Conservation (phyloP, 768 basidiomycete species). For the Suillus subaureus region DNA sequence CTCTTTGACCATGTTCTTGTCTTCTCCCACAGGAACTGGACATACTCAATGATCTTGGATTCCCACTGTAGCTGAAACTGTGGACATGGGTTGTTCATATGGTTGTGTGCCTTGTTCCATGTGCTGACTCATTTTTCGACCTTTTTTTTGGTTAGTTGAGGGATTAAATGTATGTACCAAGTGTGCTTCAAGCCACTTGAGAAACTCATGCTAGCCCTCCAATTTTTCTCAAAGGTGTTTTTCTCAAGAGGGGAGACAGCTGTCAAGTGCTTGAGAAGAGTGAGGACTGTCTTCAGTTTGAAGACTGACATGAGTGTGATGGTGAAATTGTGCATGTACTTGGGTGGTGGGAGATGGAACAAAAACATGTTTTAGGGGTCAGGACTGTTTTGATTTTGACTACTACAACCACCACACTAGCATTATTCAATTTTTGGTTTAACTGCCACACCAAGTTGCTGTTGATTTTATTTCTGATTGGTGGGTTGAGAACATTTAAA, state of each 20-base stretch:
- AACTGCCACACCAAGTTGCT: neutral
- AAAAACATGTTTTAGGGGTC: neutral
- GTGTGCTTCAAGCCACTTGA: slow-evolving; percentile 7
- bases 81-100: slow-evolving; percentile 4
- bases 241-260: slow-evolving; percentile 1
- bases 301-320: slow-evolving; percentile 15
- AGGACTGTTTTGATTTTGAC: neutral
- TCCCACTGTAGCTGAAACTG: slow-evolving; percentile 25
- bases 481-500: slow-evolving; percentile 2
- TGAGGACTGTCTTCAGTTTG: slow-evolving; percentile 9
- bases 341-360: neutral
- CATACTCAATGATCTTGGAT: slow-evolving; percentile 23
- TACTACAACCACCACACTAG: neutral
- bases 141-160: neutral
- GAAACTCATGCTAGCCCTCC: slow-evolving; percentile 1
- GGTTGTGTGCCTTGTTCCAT: neutral
- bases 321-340: neutral
- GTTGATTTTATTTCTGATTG: neutral
- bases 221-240: slow-evolving; percentile 4
- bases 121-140: slow-evolving; percentile 3
- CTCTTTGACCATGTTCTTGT: slow-evolving; percentile 11
- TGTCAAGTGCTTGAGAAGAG: slow-evolving; percentile 1
- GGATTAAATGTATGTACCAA: neutral
- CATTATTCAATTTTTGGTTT: neutral
- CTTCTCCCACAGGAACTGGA: slow-evolving; percentile 14